A percentile compares a stretch with the other conserved stretches of the same genome.
Evolutionary conservation across 1,139 yeast genomes (phyloP).

Genomic region (Scheffersomyces titani): DNA sequence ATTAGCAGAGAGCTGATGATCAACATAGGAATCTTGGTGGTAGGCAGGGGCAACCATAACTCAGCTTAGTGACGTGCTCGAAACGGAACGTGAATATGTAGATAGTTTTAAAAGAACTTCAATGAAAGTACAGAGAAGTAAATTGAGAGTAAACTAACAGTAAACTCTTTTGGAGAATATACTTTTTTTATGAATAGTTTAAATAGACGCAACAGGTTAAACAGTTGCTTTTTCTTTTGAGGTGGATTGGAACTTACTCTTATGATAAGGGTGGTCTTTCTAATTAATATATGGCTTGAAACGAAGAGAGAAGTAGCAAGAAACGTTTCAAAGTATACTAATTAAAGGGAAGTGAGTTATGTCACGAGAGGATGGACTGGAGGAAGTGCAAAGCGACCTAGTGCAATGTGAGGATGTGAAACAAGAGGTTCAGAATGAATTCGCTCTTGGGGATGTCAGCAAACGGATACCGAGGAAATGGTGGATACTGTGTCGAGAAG

Average conservation of each 20-base stretch:
- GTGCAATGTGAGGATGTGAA: slow-evolving; percentile 23
- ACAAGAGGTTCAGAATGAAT: slow-evolving; percentile 11
- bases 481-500: slow-evolving; percentile 7
- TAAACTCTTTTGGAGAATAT: neutral
- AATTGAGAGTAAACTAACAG: neutral
- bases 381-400: slow-evolving; percentile 39
- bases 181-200: neutral
- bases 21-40: slow-evolving; percentile 56
- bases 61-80: slow-evolving; percentile 1
- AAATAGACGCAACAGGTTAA: neutral
- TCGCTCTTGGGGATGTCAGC: slow-evolving; percentile 13
- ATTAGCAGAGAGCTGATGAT: slow-evolving; percentile 75
- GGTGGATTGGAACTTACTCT: slow-evolving; percentile 51
- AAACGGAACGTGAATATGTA: neutral
- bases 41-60: slow-evolving; percentile 48
- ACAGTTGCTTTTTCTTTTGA: slow-evolving; percentile 17
- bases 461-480: slow-evolving; percentile 7
- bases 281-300: slow-evolving; percentile 27
- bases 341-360: slow-evolving; percentile 4
- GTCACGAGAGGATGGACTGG: slow-evolving; percentile 22
- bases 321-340: slow-evolving; percentile 42
- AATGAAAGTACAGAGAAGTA: neutral
- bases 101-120: neutral
- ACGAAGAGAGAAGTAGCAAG: slow-evolving; percentile 55
- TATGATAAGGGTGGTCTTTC: slow-evolving; percentile 12